Evolutionary conservation across 2,329 filamentous ascomycete genomes (phyloP).

Genomic region (Aspergillus felis): DNA sequence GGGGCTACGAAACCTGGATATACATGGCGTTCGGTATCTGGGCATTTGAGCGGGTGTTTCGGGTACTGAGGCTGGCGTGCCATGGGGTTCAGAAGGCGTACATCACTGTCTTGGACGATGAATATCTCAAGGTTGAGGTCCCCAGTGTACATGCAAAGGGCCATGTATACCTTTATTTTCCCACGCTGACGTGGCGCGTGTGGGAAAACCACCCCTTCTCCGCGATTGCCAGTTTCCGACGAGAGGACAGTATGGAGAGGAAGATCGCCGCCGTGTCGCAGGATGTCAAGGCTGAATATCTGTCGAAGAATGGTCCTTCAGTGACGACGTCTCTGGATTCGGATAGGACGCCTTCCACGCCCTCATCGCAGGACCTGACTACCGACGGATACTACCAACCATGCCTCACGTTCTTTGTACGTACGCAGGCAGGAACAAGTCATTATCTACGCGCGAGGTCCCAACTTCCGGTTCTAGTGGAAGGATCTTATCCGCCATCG

Average conservation of each 20-base stretch:
- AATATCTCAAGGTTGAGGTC: slow-evolving; percentile 1
- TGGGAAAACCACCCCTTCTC: slow-evolving; percentile 8
- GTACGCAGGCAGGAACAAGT: neutral
- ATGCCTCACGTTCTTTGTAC: neutral
- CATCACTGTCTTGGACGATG: neutral
- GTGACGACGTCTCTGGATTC: neutral
- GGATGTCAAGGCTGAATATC: neutral
- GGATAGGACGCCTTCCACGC: neutral
- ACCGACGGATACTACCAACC: neutral
- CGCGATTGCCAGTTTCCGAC: neutral
- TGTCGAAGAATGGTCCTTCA: neutral
- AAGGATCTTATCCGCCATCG: neutral
- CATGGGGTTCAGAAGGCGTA: neutral
- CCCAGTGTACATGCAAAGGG: neutral
- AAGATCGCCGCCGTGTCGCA: neutral
- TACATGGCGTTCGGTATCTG: neutral
- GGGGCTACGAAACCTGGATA: slow-evolving; percentile 48
- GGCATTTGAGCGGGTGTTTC: neutral
- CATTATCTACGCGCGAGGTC: neutral
- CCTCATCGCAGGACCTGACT: neutral
- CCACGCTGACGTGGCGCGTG: slow-evolving; percentile 1
- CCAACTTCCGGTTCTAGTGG: neutral
- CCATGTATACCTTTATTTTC: slow-evolving; percentile 3
- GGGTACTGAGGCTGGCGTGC: neutral
- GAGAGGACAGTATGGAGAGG: neutral